Percentiles rank a stretch among this genome's conserved stretches.
Evolutionary conservation across 1,284 basidiomycete genomes (phyloP).

Genomic region (Pseudozyma thailandica): DNA sequence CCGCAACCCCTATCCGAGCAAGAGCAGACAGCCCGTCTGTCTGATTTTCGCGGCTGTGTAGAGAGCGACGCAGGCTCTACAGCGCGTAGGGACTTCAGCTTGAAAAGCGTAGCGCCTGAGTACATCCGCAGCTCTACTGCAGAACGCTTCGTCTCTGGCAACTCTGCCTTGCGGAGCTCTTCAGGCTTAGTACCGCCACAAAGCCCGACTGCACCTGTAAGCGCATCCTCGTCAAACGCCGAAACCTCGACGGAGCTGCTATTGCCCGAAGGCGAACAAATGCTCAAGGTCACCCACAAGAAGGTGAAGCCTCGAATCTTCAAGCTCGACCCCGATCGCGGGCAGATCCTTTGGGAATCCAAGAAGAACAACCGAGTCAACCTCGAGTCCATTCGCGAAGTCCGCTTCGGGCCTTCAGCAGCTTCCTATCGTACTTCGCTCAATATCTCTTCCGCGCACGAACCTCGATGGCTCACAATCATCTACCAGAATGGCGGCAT

Average conservation of each 20-base stretch:
- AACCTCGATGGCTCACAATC: constrained; percentile 78
- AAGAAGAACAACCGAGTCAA: constrained; percentile 79
- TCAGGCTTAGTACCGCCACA: background rate
- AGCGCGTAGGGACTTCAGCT: too few species aligned
- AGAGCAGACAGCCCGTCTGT: background rate
- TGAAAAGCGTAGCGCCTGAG: too few species aligned
- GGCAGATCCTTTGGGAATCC: constrained; percentile 85
- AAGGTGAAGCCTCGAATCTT: constrained; percentile 82
- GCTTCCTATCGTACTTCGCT: constrained; percentile 82
- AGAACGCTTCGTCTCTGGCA: background rate
- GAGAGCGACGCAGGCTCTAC: too few species aligned
- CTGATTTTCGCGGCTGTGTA: too few species aligned
- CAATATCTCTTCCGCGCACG: constrained; percentile 71
- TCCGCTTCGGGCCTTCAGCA: constrained; percentile 81
- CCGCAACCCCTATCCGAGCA: constrained; percentile 13
- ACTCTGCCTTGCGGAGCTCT: background rate
- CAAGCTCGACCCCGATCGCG: constrained; percentile 80
- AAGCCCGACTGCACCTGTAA: background rate
- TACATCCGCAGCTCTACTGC: background rate
- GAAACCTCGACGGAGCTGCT: constrained; percentile 13
- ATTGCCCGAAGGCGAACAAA: constrained; percentile 67
- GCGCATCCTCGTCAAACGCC: background rate
- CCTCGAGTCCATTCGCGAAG: constrained; percentile 89
- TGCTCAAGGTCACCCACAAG: constrained; percentile 89
- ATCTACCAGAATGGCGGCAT: constrained; percentile 79